Conservation (phyloP, 139 green algal species). For the Zygnema cylindricum region DNA sequence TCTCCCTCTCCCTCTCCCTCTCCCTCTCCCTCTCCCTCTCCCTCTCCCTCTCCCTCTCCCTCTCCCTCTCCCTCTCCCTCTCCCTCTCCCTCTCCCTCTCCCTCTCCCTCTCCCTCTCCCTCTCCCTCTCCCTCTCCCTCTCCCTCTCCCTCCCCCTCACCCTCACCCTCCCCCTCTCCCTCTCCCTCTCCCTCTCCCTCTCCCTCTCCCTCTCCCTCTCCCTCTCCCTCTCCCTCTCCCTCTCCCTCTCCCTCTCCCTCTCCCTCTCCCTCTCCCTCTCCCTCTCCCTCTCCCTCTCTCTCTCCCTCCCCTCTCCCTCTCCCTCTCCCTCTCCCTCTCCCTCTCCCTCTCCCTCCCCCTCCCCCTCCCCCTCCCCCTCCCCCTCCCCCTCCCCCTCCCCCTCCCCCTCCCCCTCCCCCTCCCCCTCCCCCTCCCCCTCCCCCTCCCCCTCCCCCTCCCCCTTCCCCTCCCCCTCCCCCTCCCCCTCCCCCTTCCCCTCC, state of each 20-base stretch:
- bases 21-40: background rate
- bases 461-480: background rate
- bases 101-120: background rate
- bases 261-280: background rate
- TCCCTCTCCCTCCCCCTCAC: background rate
- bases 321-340: background rate
- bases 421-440: background rate
- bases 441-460: background rate
- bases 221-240: background rate
- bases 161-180: background rate
- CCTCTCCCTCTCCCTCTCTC: background rate
- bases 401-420: background rate
- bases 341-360: background rate
- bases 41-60: background rate
- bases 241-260: background rate
- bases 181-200: background rate
- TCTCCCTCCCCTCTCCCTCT: background rate
- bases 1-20: background rate
- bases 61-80: background rate
- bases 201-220: background rate
- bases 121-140: background rate
- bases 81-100: background rate
- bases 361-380: background rate
- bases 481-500: background rate
- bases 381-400: background rate